Percentiles rank a stretch among this genome's conserved stretches.
Conservation (phyloP, 306 rosid species). For the Crotalaria pallida region DNA sequence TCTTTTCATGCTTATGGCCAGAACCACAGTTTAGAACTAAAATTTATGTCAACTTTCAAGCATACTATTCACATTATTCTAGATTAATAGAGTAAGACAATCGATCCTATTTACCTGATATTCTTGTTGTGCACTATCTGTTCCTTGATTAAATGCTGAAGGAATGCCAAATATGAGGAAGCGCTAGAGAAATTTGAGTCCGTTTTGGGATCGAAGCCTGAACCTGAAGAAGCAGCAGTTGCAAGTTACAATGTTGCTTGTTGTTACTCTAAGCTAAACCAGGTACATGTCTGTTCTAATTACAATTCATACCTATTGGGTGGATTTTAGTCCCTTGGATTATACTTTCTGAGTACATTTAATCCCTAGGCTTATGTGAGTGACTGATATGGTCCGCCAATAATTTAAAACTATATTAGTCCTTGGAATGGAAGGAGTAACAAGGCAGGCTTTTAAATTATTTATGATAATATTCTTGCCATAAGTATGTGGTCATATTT, state of each 20-base stretch:
- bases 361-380: not conserved
- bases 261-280: constrained; percentile 89
- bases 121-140: not conserved
- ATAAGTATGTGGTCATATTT: too few relatives aligned
- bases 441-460: not conserved
- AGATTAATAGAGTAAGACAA: not conserved
- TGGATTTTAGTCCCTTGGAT: not conserved
- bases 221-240: constrained; percentile 62
- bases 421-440: not conserved
- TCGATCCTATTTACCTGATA: not conserved
- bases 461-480: too few relatives aligned
- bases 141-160: constrained; percentile 33
- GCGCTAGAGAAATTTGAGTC: constrained; percentile 88
- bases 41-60: not conserved
- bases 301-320: not conserved
- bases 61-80: not conserved
- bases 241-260: constrained; percentile 96
- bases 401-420: not conserved
- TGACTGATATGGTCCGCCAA: not conserved
- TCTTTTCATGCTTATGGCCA: not conserved
- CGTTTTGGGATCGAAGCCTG: constrained; percentile 81
- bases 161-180: constrained; percentile 80
- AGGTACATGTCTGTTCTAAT: constrained; percentile 41
- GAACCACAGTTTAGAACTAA: not conserved
- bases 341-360: not conserved